Base-by-base conservation (phyloP, 2,329 filamentous ascomycete genomes). In the Plenodomus lindquistii region DNA sequence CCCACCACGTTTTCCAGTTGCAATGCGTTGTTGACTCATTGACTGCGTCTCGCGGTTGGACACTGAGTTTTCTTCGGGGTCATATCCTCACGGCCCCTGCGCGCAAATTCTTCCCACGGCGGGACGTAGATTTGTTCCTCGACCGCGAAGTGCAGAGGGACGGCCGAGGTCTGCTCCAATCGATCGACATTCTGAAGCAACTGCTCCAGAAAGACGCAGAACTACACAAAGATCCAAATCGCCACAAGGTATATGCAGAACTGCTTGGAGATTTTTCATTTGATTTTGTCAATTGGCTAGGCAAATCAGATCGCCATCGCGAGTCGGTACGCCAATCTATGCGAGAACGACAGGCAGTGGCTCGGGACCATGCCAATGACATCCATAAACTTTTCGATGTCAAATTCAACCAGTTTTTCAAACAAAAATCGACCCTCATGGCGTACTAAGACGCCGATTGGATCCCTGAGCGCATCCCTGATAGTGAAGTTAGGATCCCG, bases 11-110 rank as follows among this genome's bases (percentile, higher is more conserved):
- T 1, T 80, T 82, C 48, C 72, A 80, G 31, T 63, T 82, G 0
- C 77, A 81, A 50, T 77, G 74, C 47, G 78, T 81, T 27, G 71
- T 81, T 11, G 79, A 81, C 49, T 76, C 78, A 1, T 63, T 79
- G 29, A 66, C 69, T 2, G 64, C 75, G 1, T 79, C 72, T 11
- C 73, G 72, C 0, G 77, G 78, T 3, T 81, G 79, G 78, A 65
- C 60, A 1, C 16, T 70, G 2, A 63, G 54, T 40, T 40, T 42
- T 8, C 22, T 75, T 2, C 39, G 46, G 13, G 73, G 74, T 0
- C 73, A 78, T 57, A 48, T 75, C 8, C 37, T 78, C 1, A 49
- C 37, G 27, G 31, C 65, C 10, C 74, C 77, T 7, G 55, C 75
- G 4, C 39, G 36, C 18, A 55, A 45, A 2, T 79, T 78, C 38